These are phyloP conservation scores for Teunomyces cretensis DNA, from an alignment of 805 yeast species.

Conservation along the genomic window DNA sequence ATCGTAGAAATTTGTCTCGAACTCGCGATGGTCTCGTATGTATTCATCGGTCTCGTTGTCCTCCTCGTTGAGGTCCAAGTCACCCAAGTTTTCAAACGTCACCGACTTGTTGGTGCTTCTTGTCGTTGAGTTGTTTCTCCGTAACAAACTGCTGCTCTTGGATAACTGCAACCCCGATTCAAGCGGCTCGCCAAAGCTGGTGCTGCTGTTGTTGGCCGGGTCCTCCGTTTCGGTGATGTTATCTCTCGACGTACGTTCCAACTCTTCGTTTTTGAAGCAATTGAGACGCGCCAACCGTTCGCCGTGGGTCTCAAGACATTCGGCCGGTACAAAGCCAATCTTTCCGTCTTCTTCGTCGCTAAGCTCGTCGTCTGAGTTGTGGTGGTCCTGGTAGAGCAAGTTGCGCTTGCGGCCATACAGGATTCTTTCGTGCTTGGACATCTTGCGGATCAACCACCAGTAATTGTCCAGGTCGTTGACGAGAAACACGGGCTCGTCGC, in stretches of 20 bases:
- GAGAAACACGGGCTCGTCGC: constrained; percentile 80
- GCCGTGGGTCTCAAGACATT: constrained; percentile 84
- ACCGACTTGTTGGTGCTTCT: constrained; percentile 30
- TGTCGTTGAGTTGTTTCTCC: constrained; percentile 4
- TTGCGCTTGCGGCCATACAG: constrained; percentile 20
- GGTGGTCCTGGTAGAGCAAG: constrained; percentile 9
- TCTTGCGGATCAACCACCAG: constrained; percentile 86
- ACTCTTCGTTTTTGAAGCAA: constrained; percentile 86
- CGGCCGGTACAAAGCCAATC: constrained; percentile 97
- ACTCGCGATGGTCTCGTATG: background rate
- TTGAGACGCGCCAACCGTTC: constrained; percentile 90
- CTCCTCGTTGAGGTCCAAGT: constrained; percentile 21
- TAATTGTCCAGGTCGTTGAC: constrained; percentile 88
- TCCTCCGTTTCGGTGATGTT: constrained; percentile 6
- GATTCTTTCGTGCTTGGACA: constrained; percentile 37
- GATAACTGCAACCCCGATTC: background rate
- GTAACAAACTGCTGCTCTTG: constrained; percentile 6
- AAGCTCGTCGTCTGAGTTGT: constrained; percentile 12
- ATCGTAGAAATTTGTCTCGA: constrained; percentile 13
- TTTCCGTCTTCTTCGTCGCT: constrained; percentile 55
- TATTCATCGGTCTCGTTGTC: constrained; percentile 2
- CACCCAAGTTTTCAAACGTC: constrained; percentile 38
- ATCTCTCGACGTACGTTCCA: constrained; percentile 36
- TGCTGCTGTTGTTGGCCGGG: background rate
- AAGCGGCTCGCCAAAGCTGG: background rate